A percentile compares a stretch with the other conserved stretches of the same genome.
Conservation (phyloP, 345 rosid species). For the Euphorbia lathyris region DNA sequence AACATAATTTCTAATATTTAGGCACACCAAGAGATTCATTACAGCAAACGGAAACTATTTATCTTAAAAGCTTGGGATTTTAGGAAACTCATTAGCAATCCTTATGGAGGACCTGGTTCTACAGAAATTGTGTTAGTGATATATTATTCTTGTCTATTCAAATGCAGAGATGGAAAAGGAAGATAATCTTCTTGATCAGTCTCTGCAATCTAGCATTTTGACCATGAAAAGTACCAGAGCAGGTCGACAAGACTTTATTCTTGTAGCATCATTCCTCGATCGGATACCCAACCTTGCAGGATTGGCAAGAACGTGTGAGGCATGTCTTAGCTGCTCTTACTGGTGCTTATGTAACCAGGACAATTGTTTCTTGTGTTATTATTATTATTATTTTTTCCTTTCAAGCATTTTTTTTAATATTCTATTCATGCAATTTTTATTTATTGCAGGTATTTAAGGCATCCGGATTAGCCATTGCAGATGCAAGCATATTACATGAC, state of each 20-base stretch:
- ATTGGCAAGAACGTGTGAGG: constrained; percentile 95
- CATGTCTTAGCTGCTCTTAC: constrained; percentile 22
- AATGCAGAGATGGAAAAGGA: constrained; percentile 82
- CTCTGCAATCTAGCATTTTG: constrained; percentile 63
- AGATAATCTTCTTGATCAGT: constrained; percentile 69
- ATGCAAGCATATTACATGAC: constrained; percentile 59
- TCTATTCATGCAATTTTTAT: constrained; percentile 15
- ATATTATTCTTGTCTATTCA: constrained; percentile 12
- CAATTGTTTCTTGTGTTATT: neutral
- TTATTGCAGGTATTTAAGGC: constrained; percentile 73
- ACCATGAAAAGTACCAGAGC: constrained; percentile 57
- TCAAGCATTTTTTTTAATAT: neutral
- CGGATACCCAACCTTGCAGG: constrained; percentile 97
- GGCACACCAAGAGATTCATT: neutral
- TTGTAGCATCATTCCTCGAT: constrained; percentile 88
- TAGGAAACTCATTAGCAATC: neutral
- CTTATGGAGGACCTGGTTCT: neutral
- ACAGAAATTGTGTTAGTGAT: neutral
- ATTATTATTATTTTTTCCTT: neutral
- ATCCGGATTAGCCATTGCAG: constrained; percentile 70
- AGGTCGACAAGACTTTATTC: constrained; percentile 67
- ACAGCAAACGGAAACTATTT: neutral
- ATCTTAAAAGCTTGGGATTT: neutral
- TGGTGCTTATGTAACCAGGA: neutral
- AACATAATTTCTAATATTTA: neutral